These are phyloP conservation scores for Aspergillus luchuensis DNA, from an alignment of 2,329 filamentous ascomycete genomes.

Conservation along the genomic window DNA sequence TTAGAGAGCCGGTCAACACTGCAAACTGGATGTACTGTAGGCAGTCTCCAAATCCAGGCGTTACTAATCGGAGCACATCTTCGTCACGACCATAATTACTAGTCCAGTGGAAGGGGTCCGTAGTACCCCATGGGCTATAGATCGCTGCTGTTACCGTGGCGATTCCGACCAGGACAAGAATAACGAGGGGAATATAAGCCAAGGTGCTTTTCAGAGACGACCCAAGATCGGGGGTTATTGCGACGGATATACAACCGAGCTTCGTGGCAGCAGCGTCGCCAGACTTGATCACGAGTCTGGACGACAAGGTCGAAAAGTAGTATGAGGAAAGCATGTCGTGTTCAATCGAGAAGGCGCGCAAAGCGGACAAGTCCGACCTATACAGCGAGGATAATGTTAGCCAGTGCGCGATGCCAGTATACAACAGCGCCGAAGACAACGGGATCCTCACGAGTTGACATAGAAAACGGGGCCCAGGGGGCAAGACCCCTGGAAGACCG, in stretches of 20 bases:
- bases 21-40: conserved; percentile 96
- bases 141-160: conserved; percentile 83
- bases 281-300: conserved; percentile 73
- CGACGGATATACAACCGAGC: conserved; percentile 79
- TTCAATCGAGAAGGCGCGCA: conserved; percentile 73
- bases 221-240: conserved; percentile 81
- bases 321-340: conserved; percentile 81
- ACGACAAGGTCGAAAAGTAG: conserved; percentile 77
- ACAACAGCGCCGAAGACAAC: conserved; percentile 1
- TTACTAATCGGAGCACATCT: conserved; percentile 87
- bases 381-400: conserved; percentile 2
- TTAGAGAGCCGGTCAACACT: conserved; percentile 81
- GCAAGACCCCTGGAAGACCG: conserved; percentile 63
- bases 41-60: conserved; percentile 94
- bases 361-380: conserved; percentile 49
- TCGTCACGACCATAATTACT: conserved; percentile 95
- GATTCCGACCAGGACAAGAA: conserved; percentile 76
- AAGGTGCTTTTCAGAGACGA: conserved; percentile 66
- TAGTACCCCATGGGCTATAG: conserved; percentile 90
- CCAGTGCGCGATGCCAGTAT: not conserved
- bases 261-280: conserved; percentile 65
- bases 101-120: conserved; percentile 92
- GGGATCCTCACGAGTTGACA: conserved; percentile 50
- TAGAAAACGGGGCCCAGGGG: conserved; percentile 75
- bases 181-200: conserved; percentile 73